Base-by-base conservation (phyloP, 2,329 filamentous ascomycete genomes). In the Dryadomyces sulphureus region DNA sequence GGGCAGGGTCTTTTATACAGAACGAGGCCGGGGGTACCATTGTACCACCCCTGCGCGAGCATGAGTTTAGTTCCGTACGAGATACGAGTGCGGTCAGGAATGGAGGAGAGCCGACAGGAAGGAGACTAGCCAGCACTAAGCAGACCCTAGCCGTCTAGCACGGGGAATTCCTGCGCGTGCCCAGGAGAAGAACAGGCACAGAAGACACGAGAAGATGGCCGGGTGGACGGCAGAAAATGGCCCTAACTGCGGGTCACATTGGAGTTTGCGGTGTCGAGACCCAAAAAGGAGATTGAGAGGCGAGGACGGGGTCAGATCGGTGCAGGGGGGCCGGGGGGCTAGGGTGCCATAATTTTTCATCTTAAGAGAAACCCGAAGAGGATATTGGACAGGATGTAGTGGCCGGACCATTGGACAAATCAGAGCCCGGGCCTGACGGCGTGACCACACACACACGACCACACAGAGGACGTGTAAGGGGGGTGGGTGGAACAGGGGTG, bases 1-100 rank as follows among this genome's bases (percentile, higher is more conserved):
- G 50, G 53, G 48, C 53, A 46, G 34, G 41, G 53, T 53, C 54
- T 54, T 56, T 48, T 52, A 52, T 52, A 53, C 42, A 42, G 48
- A 38, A 51, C n/a, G n/a, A 41, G 44, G 48, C 45, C 21, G 5
- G 22, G 38, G 11, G 27, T 32, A n/a, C n/a, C n/a, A n/a, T n/a
- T n/a, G n/a, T n/a, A n/a, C n/a, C n/a, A n/a, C n/a, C n/a, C n/a
- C n/a, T n/a, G n/a, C n/a, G n/a, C n/a, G n/a, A n/a, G n/a, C n/a
- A n/a, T n/a, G n/a, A n/a, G n/a, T n/a, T n/a, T n/a, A n/a, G n/a
- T n/a, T n/a, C n/a, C n/a, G 27, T 30, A 30, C 27, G 14, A 30
- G 27, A 14, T 30, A 30, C 27, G 14, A 30, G 27, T 30, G 7
- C 27, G 7, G 7, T 30, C 7, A 30, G 27, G 7, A 30, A 30